Evolutionary conservation across 306 rosid genomes (phyloP).

Genomic region (Parietaria judaica): DNA sequence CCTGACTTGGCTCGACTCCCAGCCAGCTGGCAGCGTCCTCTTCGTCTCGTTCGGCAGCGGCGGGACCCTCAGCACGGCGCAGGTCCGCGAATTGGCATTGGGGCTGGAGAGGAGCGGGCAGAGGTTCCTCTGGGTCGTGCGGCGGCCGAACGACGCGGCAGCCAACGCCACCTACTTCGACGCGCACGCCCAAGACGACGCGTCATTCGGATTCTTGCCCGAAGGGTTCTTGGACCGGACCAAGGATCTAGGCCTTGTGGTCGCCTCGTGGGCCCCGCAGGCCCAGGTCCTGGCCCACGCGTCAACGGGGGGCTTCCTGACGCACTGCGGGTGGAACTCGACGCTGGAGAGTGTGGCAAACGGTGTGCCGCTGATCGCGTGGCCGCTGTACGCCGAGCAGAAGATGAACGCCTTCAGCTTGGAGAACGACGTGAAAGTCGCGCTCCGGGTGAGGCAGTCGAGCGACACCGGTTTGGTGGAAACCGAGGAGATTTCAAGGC

Average conservation of each 20-base stretch:
- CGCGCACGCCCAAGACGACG: slow-evolving; percentile 22
- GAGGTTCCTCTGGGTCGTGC: slow-evolving; percentile 39
- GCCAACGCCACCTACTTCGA: slow-evolving; percentile 39
- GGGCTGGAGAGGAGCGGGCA: slow-evolving; percentile 39
- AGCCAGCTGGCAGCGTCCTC: slow-evolving; percentile 35
- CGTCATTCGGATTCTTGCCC: slow-evolving; percentile 42
- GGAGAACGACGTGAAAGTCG: slow-evolving; percentile 32
- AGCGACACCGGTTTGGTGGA: slow-evolving; percentile 34
- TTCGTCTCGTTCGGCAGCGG: slow-evolving; percentile 43
- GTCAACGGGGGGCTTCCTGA: slow-evolving; percentile 57
- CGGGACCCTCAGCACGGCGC: slow-evolving; percentile 29
- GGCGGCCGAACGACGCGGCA: slow-evolving; percentile 25
- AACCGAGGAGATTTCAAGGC: slow-evolving; percentile 39
- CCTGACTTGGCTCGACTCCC: slow-evolving; percentile 35
- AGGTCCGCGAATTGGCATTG: slow-evolving; percentile 29
- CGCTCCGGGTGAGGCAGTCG: slow-evolving; percentile 24
- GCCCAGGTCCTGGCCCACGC: slow-evolving; percentile 45
- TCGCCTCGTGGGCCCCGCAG: slow-evolving; percentile 77
- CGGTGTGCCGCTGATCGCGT: slow-evolving; percentile 63
- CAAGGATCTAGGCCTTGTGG: slow-evolving; percentile 27
- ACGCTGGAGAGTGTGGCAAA: slow-evolving; percentile 41
- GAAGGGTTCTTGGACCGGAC: slow-evolving; percentile 54
- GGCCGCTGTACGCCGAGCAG: slow-evolving; percentile 83
- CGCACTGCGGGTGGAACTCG: slow-evolving; percentile 89
- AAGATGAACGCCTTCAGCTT: slow-evolving; percentile 61